Evolutionary conservation across 2,329 filamentous ascomycete species (phyloP).

Genomic region (Trichoderma afroharzianum): DNA sequence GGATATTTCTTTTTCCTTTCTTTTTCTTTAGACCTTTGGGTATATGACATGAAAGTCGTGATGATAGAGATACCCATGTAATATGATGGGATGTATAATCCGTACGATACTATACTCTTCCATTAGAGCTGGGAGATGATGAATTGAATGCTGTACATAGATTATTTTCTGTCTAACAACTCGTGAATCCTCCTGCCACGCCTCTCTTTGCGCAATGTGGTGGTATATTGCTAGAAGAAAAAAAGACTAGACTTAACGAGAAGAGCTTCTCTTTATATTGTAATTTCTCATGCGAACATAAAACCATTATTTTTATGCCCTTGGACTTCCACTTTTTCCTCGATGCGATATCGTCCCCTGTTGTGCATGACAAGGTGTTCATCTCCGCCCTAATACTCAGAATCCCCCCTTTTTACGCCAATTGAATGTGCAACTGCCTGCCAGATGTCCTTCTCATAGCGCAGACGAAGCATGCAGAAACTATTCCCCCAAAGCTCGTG

Average conservation of each 20-base stretch:
- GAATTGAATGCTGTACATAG: slow-evolving; percentile 9
- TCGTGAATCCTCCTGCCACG: neutral
- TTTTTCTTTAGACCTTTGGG: neutral
- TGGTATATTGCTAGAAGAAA: neutral
- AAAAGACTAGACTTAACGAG: neutral
- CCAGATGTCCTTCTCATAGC: neutral
- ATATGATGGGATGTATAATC: slow-evolving; percentile 1
- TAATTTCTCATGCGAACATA: neutral
- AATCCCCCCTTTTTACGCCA: slow-evolving; percentile 24
- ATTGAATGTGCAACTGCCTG: neutral
- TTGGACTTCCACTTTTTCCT: neutral
- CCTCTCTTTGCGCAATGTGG: neutral
- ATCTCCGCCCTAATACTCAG: neutral
- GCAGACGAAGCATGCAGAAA: neutral
- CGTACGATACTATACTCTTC: slow-evolving; percentile 3
- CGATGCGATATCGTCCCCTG: neutral
- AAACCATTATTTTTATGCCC: slow-evolving; percentile 6
- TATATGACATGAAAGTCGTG: neutral
- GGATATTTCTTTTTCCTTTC: neutral
- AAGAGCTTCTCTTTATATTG: neutral
- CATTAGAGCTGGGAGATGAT: neutral
- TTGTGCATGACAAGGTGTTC: neutral
- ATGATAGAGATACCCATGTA: slow-evolving; percentile 13
- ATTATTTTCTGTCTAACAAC: neutral
- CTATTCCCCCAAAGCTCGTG: neutral